Base-by-base conservation (phyloP, 495 filamentous ascomycete species). In the Neurospora cerealis region DNA sequence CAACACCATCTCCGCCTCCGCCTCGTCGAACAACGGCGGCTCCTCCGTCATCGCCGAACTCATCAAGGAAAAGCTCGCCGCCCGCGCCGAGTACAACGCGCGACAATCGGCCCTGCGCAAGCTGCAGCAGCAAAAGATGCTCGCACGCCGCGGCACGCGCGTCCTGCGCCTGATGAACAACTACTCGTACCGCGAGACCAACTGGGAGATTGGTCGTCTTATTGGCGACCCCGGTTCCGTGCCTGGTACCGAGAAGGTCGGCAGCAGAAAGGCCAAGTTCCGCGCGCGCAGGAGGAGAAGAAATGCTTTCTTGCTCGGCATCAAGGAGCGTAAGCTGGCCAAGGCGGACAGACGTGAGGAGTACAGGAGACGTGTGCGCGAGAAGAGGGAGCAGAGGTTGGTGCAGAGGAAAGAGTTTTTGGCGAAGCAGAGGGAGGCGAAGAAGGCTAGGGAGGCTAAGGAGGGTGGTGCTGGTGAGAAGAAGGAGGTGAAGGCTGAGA, bases 161-260 rank as follows among this genome's bases (percentile, higher is more conserved):
- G 76, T 86, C 8, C 79, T 88, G 42, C 84, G 86, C 72, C 79
- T 94, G 74, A 86, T 89, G 66, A 85, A 87, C 6, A 90, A 93
- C 71, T 94, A 95, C 82, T 91, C 91, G 83, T 95, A 93, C 82
- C 88, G 93, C 73, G 91, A 95, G 84, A 86, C 89, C 71, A 97
- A 96, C 83, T 95, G 91, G 91, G 83, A 90, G 80, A 94, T 98
- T 83, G 95, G 94, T 71, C 83, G 82, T 1, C 72, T 87, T 39
- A 78, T 86, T 2, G 78, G 78, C 60, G 77, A 79, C 42, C 74
- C 69, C 21, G 80, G 81, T 48, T 72, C 40, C 70, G 72, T 80
- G 4, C 74, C 77, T 4, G 80, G 81, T 41, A 75, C 79, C 4
- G 79, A 79, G 70, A 79, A 79, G 77, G 41, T 69, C 19, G 76